Base-by-base conservation (phyloP, 495 filamentous ascomycete species). In the Neurospora africana region DNA sequence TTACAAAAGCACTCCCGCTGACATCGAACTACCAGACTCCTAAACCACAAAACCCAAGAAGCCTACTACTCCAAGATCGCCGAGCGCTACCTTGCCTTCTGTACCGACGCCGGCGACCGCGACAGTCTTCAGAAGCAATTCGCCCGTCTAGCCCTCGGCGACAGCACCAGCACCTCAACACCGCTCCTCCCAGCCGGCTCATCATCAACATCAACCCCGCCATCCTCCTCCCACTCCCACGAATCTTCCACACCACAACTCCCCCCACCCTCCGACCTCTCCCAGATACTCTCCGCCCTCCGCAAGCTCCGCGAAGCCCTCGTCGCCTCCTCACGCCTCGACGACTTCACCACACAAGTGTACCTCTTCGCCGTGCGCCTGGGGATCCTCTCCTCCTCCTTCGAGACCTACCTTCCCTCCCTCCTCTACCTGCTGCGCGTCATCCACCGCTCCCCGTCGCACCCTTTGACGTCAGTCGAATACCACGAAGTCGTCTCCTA, bases 231-330 rank as follows among this genome's bases (percentile, higher is more conserved):
- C 1, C 47, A 27, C 4, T 68, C 70, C 10, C 53, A 44, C 5
- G 21, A 69, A 33, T 27, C 77, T 5, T 13, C 74, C 30, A 21
- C 68, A 21, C 15, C 53, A 19, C 53, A 19, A 30, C 53, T 65
- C 7, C 53, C 53, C 27, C 27, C 53, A 33, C 30, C 27, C 53
- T 65, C 53, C 6, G 53, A 65, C 53, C 27, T 65, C 53, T 79
- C 81, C 7, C 80, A 81, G 27, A 80, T 88, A 44, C 78, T 91
- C 71, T 86, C 89, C 73, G 91, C 94, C 40, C 92, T 98, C 81
- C 90, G 95, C 71, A 98, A 97, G 80, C 87, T 99, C 44, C 89
- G 95, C 58, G 95, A 99, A 83, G 93, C 89, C 58, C 88, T 98
- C 69, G 88, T 95, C 0, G 90, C 93, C 40, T 89, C 89, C 23